These are phyloP conservation scores for Irpex lacteus DNA, from an alignment of 1,284 basidiomycete genomes.

Conservation along the genomic window DNA sequence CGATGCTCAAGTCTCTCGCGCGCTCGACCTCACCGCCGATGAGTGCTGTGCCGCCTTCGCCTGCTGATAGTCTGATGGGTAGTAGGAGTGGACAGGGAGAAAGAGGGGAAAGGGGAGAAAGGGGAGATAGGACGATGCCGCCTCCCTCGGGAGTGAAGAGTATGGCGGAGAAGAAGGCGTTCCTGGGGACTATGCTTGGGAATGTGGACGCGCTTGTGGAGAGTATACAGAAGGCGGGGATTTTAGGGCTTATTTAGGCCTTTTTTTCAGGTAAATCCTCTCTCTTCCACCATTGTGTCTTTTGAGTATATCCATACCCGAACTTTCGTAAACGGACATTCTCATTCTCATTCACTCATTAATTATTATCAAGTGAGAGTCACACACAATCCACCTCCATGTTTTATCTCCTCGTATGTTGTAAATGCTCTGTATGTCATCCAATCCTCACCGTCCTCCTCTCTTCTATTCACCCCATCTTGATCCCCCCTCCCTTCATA, in stretches of 20 bases:
- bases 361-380: no score
- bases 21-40: no score
- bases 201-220: conserved; percentile 88
- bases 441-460: no score
- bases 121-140: no score
- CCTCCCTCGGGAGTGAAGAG: conserved; percentile 37
- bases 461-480: no score
- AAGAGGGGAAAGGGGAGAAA: no score
- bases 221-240: conserved; percentile 78
- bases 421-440: background rate
- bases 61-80: background rate
- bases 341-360: background rate
- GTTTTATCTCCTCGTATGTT: background rate
- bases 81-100: background rate
- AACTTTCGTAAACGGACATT: background rate
- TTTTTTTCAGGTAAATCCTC: background rate
- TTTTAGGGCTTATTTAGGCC: conserved; percentile 59
- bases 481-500: no score
- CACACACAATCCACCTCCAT: background rate
- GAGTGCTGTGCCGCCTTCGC: background rate
- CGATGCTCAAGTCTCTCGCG: background rate
- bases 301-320: no score
- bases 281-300: no score
- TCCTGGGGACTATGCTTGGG: conserved; percentile 77
- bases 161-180: conserved; percentile 82